Evolutionary conservation across 495 filamentous ascomycete species (phyloP), one percentile per base, ranked within the genome.

Genomic region (Aspergillus saccharolyticus): DNA sequence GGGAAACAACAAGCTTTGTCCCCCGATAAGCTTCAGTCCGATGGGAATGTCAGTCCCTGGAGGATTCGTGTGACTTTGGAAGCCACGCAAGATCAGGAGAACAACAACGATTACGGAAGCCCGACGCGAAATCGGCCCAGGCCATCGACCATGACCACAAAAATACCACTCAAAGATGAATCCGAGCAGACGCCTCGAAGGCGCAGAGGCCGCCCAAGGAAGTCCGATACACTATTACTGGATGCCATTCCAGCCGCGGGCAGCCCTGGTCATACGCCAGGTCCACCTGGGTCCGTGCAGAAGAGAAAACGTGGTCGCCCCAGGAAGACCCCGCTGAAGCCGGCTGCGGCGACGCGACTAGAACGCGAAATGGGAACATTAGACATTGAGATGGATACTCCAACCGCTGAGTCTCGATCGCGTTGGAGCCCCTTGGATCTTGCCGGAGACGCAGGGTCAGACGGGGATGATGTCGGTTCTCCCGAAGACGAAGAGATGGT

Each of bases 31-130:
- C 54, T 59, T 8, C 66, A 63, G 43, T 56, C 67, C 39, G 66
- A 78, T 12, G 71, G 71, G 18, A 70, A 74, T 61, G 60, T 69
- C 9, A 82, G 77, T 56, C 82, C 82, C 44, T 85, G 82, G 82
- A 77, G 78, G 56, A 81, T 85, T 54, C 74, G 79, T 19, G 74
- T 85, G 47, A 81, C 81, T 3, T 73, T 85, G 24, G 77, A 85
- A 70, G 82, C 82, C 12, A 80, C 81, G 55, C 80, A 78, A 52
- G 74, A 80, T 30, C 74, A 76, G 22, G 71, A 73, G 19, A 63
- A 63, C 22, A 69, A 69, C 7, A 39, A 39, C 12, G 33, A 39
- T 24, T 61, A 69, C 21, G 64, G 49, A 10, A 71, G 64, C 25
- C 69, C 67, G 16, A 58, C 72, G 54, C 70, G 59, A 43, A 78